These are phyloP conservation scores for Phaeosphaeriaceae sp. DNA, from an alignment of 2,329 filamentous ascomycete species.

Conservation along the genomic window DNA sequence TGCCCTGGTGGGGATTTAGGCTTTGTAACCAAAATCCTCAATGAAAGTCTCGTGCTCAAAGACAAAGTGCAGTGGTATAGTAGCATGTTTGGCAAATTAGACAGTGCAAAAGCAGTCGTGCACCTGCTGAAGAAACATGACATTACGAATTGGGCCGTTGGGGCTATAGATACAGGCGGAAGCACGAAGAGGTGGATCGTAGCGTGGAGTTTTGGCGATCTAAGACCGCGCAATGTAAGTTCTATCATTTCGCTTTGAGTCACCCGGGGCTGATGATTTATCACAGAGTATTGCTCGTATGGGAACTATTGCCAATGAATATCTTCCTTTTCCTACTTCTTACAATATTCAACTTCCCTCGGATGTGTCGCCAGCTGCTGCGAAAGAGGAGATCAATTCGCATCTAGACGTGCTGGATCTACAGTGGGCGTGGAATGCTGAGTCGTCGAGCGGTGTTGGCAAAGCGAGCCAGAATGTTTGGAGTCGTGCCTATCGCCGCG, in stretches of 20 bases:
- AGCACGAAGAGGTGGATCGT: slow-evolving; percentile 86
- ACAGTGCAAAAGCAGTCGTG: slow-evolving; percentile 68
- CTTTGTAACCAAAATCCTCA: slow-evolving; percentile 74
- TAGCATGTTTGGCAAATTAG: slow-evolving; percentile 84
- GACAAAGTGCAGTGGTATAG: slow-evolving; percentile 83
- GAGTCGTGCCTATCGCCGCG: slow-evolving; percentile 74
- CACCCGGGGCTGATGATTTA: not conserved
- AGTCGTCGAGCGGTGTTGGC: slow-evolving; percentile 63
- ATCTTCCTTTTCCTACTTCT: slow-evolving; percentile 61
- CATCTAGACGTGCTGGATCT: slow-evolving; percentile 65
- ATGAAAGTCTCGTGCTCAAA: slow-evolving; percentile 68
- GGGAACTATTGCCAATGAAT: slow-evolving; percentile 55
- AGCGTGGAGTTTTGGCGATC: slow-evolving; percentile 80
- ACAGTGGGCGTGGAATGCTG: slow-evolving; percentile 68
- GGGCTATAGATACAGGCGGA: slow-evolving; percentile 74
- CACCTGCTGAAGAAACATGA: slow-evolving; percentile 61
- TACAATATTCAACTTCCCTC: slow-evolving; percentile 53
- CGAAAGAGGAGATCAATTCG: slow-evolving; percentile 51
- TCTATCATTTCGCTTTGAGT: not conserved
- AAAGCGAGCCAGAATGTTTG: slow-evolving; percentile 76
- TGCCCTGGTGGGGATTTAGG: slow-evolving; percentile 76
- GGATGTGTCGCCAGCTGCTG: slow-evolving; percentile 25
- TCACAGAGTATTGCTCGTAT: slow-evolving; percentile 32
- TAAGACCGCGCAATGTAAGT: slow-evolving; percentile 65
- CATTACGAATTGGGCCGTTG: slow-evolving; percentile 81